Conservation (phyloP, 2,329 filamentous ascomycete genomes). For the Fusarium concolor region DNA sequence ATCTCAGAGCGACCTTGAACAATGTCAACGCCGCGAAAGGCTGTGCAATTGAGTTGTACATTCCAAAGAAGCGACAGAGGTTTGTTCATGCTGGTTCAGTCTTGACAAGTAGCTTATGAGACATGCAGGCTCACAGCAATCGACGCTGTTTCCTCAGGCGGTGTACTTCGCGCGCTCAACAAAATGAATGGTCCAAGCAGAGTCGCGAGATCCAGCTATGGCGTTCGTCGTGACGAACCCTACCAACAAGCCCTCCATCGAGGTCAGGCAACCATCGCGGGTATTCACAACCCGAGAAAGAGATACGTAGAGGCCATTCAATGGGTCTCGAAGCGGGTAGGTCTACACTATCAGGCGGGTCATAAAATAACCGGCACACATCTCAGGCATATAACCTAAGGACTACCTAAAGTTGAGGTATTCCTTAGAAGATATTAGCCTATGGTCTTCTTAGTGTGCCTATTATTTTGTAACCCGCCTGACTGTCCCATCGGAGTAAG, state of each 20-base stretch:
- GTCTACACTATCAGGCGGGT: background rate
- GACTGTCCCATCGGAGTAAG: too few species aligned
- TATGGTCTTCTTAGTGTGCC: too few species aligned
- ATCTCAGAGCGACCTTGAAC: background rate
- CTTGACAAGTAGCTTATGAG: background rate
- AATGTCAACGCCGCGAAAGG: background rate
- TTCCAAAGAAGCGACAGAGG: background rate
- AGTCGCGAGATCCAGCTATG: background rate
- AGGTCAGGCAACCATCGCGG: rapidly evolving
- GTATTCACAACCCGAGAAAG: rapidly evolving
- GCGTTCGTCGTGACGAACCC: background rate
- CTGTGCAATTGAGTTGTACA: background rate
- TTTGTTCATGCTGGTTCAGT: background rate
- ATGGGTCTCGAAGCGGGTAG: background rate
- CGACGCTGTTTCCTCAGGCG: conserved; percentile 5
- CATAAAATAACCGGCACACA: too few species aligned
- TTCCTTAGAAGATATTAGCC: too few species aligned
- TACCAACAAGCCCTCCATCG: background rate
- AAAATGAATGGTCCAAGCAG: background rate
- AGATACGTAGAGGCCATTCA: background rate
- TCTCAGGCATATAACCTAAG: too few species aligned
- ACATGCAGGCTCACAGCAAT: rapidly evolving
- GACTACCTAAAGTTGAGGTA: too few species aligned
- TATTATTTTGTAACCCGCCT: too few species aligned
- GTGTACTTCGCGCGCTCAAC: background rate